Conservation (phyloP, 2,329 filamentous ascomycete genomes). For the Stachybotrys echinatus region DNA sequence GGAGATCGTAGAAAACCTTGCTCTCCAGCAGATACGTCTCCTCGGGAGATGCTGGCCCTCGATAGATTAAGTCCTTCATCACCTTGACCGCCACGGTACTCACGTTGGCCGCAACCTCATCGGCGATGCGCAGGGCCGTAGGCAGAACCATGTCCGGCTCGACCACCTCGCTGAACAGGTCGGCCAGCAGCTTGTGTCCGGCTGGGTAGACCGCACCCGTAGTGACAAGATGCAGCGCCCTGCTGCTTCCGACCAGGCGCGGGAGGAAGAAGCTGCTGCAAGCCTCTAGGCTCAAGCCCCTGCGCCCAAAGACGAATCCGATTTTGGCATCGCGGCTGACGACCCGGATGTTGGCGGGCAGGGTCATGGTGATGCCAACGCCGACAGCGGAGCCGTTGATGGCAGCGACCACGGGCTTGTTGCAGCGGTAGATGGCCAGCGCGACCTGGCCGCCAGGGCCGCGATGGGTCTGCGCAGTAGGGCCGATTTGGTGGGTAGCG, state of each 20-base stretch:
- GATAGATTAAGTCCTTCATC: slow-evolving; percentile 69
- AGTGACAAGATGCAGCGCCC: slow-evolving; percentile 60
- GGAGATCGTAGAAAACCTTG: slow-evolving; percentile 56
- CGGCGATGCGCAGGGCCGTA: slow-evolving; percentile 60
- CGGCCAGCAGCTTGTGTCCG: slow-evolving; percentile 44
- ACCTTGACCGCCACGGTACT: slow-evolving; percentile 58
- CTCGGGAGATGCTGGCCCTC: slow-evolving; percentile 55
- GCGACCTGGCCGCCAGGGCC: slow-evolving; percentile 48
- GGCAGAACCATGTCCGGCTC: slow-evolving; percentile 56
- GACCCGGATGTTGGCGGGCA: slow-evolving; percentile 48
- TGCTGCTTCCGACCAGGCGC: slow-evolving; percentile 58
- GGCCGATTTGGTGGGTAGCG: slow-evolving; percentile 18
- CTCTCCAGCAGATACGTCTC: slow-evolving; percentile 67
- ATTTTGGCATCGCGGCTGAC: slow-evolving; percentile 57
- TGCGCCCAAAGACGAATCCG: slow-evolving; percentile 68
- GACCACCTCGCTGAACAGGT: slow-evolving; percentile 62
- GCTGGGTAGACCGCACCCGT: slow-evolving; percentile 58
- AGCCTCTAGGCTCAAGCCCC: slow-evolving; percentile 69
- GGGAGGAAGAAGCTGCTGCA: slow-evolving; percentile 68
- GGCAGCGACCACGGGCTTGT: slow-evolving; percentile 54
- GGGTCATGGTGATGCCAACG: slow-evolving; percentile 57
- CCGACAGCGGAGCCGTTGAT: slow-evolving; percentile 56
- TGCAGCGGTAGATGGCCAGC: slow-evolving; percentile 51
- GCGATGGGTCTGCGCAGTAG: slow-evolving; percentile 29
- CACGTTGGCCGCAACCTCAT: slow-evolving; percentile 61